Conservation (phyloP, 1,284 basidiomycete genomes). For the Fomitiporia mediterranea region DNA sequence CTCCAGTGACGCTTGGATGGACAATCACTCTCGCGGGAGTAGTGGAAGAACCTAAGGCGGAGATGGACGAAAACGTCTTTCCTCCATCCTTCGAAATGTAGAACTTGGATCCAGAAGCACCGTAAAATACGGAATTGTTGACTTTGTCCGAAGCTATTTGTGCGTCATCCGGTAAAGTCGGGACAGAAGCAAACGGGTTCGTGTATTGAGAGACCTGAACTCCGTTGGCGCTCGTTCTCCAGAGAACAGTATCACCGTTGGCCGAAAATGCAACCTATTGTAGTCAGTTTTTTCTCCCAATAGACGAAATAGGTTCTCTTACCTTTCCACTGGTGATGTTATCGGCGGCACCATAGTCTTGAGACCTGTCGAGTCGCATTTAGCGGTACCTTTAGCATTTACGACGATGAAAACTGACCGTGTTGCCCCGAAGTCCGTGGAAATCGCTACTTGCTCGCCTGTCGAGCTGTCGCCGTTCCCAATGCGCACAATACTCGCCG, state of each 20-base stretch:
- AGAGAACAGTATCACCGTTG: constrained; percentile 51
- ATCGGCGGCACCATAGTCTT: constrained; percentile 49
- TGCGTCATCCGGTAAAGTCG: constrained; percentile 46
- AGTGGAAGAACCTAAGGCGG: constrained; percentile 44
- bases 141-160: constrained; percentile 59
- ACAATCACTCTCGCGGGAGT: constrained; percentile 49
- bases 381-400: no score
- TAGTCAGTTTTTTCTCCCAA: no score
- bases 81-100: constrained; percentile 54
- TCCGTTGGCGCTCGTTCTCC: constrained; percentile 45
- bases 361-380: constrained; percentile 23
- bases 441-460: constrained; percentile 53
- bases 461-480: constrained; percentile 43
- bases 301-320: not conserved
- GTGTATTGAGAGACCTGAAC: constrained; percentile 50
- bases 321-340: constrained; percentile 46
- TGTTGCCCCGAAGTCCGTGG: constrained; percentile 46
- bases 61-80: constrained; percentile 42
- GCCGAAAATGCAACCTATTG: constrained; percentile 48
- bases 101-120: constrained; percentile 48
- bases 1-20: constrained; percentile 44
- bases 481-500: constrained; percentile 49
- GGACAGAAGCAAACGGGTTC: constrained; percentile 43
- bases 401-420: constrained; percentile 34
- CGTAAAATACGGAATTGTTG: constrained; percentile 54